A percentile compares a stretch with the other conserved stretches of the same genome.
These are phyloP conservation scores for Cryptococcus neoformans DNA, from an alignment of 1,284 basidiomycete species.

Conservation along the genomic window DNA sequence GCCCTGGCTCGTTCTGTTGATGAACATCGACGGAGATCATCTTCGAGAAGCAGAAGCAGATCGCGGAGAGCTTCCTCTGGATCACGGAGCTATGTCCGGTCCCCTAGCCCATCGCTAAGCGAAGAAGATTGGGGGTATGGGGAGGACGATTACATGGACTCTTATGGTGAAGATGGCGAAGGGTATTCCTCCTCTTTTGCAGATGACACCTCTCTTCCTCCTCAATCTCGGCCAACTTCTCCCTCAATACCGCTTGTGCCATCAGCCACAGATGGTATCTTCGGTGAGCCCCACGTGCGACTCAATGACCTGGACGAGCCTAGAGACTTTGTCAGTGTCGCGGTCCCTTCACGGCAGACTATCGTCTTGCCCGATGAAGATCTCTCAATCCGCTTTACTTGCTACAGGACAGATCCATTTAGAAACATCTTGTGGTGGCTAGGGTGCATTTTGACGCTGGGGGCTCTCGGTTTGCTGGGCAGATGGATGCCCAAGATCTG, in stretches of 20 bases:
- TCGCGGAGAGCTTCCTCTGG: conserved; percentile 23
- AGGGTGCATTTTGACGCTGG: conserved; percentile 68
- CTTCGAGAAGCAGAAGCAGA: conserved; percentile 17
- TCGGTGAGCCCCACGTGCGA: conserved; percentile 28
- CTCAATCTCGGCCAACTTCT: conserved; percentile 45
- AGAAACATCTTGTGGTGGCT: conserved; percentile 69
- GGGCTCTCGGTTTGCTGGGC: conserved; percentile 75
- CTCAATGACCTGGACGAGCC: conserved; percentile 19
- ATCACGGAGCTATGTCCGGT: conserved; percentile 9
- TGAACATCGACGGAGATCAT: conserved; percentile 1
- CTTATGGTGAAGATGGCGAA: conserved; percentile 27
- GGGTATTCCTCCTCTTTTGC: conserved; percentile 47
- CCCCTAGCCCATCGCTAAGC: conserved; percentile 12
- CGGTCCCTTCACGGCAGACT: conserved; percentile 61
- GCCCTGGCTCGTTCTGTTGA: conserved; percentile 6
- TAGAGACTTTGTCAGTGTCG: conserved; percentile 37
- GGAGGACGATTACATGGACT: conserved; percentile 31
- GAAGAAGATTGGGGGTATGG: conserved; percentile 43
- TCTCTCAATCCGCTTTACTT: conserved; percentile 79
- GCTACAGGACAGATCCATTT: conserved; percentile 71
- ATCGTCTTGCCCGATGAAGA: conserved; percentile 92
- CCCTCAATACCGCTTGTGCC: conserved; percentile 45
- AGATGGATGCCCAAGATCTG: conserved; percentile 92
- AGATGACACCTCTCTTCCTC: conserved; percentile 49
- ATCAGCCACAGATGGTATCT: conserved; percentile 42